Evolutionary conservation across 352 stramenopile genomes (phyloP), one percentile per base, ranked within the genome.

Genomic region (Stramenopiles sp.): DNA sequence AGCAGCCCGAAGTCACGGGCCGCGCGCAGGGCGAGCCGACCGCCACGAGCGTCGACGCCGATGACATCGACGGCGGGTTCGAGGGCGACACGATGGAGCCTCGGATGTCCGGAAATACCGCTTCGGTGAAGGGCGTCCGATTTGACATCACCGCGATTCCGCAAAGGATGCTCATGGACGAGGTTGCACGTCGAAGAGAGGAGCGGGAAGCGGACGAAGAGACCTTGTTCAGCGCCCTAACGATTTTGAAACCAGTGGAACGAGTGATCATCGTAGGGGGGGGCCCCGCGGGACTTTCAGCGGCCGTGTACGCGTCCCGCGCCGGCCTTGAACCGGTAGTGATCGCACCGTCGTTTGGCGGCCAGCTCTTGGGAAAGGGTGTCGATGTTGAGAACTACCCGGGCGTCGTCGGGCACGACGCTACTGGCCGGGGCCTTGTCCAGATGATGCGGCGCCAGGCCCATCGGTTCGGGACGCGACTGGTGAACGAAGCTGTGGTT

Each of bases 311-410:
- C 68, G 49, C 76, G 1, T 74, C 77, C 49, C 32, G 77, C n/a
- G 76, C 75, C 25, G 37, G 75, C 2, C 49, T 73, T 37, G 77
- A 68, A 63, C 77, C 77, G 1, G 63, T 80, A 18, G 68, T 80
- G 37, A 78, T 80, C 74, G 76, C 76, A 4, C 75, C 75, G 25
- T 76, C 71, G 4, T 34, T 75, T 32, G 76, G 76, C 34, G 76
- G 76, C 18, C 76, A 79, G 74, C 37, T 78, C 35, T 76, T 80
- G 73, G 75, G 78, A 3, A 84, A 83, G 1, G 89, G 84, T 73
- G 43, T 63, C 12, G 77, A 80, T 34, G 77, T 80, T 34, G 77
- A 80, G 63, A 80, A 80, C 34, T 80, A 80, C 32, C 77, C 77
- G n/a, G 77, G 77, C 1, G 78, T 80, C 74, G 33, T 37, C 43